These are phyloP conservation scores for Dovyalis caffra DNA, from an alignment of 345 rosid species.

Conservation along the genomic window DNA sequence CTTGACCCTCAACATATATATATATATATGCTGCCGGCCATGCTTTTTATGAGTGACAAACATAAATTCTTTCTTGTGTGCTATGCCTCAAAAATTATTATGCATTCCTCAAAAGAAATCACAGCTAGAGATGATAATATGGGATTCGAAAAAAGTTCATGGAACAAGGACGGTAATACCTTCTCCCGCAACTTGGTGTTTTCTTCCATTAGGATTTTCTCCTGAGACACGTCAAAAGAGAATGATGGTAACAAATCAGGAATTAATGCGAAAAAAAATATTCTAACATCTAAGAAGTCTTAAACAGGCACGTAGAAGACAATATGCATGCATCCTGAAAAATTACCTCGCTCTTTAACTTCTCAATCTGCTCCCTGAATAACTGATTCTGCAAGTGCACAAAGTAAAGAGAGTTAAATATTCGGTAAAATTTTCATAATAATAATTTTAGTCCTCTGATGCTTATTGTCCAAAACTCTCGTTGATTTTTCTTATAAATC, in stretches of 20 bases:
- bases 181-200: constrained; percentile 45
- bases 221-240: constrained; percentile 31
- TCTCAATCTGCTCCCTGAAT: constrained; percentile 57
- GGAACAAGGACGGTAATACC: constrained; percentile 33
- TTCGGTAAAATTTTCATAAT: background rate
- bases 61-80: background rate
- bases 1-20: too few relatives aligned
- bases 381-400: constrained; percentile 48
- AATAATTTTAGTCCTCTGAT: background rate
- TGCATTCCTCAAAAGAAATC: background rate
- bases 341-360: constrained; percentile 61
- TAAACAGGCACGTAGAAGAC: background rate
- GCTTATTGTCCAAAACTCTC: background rate
- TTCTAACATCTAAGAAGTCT: background rate
- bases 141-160: background rate
- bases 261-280: background rate
- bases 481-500: too few relatives aligned
- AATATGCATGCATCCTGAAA: background rate
- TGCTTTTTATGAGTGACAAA: too few relatives aligned
- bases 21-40: too few relatives aligned
- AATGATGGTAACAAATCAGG: background rate
- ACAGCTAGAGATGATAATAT: background rate
- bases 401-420: background rate
- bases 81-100: background rate
- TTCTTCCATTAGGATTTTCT: constrained; percentile 50